phyloP scores from a whole-genome alignment of 2,329 filamentous ascomycete genomes.

The Aureobasidium zeae region DNA sequence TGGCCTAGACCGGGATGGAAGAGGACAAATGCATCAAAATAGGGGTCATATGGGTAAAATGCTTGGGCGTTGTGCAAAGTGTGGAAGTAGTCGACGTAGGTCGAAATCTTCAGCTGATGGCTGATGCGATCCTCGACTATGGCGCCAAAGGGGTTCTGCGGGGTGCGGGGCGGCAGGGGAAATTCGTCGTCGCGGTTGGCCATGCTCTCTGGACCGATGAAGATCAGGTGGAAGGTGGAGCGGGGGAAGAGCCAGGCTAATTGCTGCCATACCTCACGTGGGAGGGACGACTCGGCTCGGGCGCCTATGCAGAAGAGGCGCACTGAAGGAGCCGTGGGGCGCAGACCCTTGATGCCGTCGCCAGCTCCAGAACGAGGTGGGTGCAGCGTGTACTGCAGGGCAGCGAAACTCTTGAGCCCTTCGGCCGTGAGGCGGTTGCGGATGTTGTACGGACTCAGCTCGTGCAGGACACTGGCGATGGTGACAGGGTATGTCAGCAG shows the following conservation, averaged over 20 bases:
- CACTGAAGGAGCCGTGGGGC: constrained; percentile 76
- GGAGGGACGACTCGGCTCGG: constrained; percentile 92
- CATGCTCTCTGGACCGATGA: constrained; percentile 96
- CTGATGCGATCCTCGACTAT: constrained; percentile 85
- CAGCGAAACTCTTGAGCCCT: constrained; percentile 82
- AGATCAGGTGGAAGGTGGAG: constrained; percentile 79
- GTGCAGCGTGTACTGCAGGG: constrained; percentile 86
- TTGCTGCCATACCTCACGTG: constrained; percentile 88
- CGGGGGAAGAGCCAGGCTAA: constrained; percentile 91
- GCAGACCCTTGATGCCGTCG: constrained; percentile 64
- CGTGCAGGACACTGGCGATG: constrained; percentile 82
- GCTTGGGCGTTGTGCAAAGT: constrained; percentile 84
- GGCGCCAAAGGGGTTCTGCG: constrained; percentile 84
- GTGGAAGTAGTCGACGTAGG: constrained; percentile 97
- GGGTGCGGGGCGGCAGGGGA: constrained; percentile 75
- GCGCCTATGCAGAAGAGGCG: constrained; percentile 90
- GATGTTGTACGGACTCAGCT: constrained; percentile 85
- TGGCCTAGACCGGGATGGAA: constrained; percentile 97
- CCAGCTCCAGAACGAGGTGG: constrained; percentile 73
- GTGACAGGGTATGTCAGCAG: constrained; percentile 91
- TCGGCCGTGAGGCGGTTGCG: constrained; percentile 73
- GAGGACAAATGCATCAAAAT: constrained; percentile 94
- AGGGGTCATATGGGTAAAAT: constrained; percentile 92
- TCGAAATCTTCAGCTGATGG: constrained; percentile 89
- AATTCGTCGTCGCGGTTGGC: constrained; percentile 87